Evolutionary conservation across 140 eudicot species (phyloP), one percentile per base, ranked within the genome.

Genomic region (Cichorium intybus): DNA sequence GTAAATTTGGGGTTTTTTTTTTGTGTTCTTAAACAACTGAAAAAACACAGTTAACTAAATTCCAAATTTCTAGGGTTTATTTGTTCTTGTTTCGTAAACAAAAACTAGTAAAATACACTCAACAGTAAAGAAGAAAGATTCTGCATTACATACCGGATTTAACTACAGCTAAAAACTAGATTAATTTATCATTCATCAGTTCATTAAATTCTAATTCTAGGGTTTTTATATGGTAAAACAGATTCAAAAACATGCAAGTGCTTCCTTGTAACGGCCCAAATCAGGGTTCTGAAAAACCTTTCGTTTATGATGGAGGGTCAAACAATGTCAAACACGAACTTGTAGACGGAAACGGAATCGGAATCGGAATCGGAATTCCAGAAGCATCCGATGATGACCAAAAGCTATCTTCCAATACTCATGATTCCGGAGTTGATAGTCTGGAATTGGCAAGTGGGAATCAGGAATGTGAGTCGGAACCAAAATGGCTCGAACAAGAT

Each of bases 401-500:
- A 85, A 50, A 80, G 77, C 24, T 72, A 64, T 54, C 70, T 51
- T 53, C 65, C 56, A 75, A 75, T 63, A 75, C 79, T 35, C 86
- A 62, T 60, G 90, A 80, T 69, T 88, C 90, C 8, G 95, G 72
- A 74, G 82, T 81, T 55, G 85, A 88, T 28, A 82, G 81, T 71
- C 63, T 75, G 48, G 85, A 73, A 28, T 73, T 82, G 68, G 84
- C 86, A 31, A 39, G 59, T 69, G 60, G 69, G 62, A 76, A 68
- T 68, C 83, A 82, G 66, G 92, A 90, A 66, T 72, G 72, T 7
- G 79, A 72, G 63, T 74, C 75, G 4, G 85, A 74, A 66, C 65
- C 78, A 10, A 76, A 77, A 69, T 80, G 89, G 82, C 74, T 84
- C 17, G 96, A 82, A 66, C 81, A 67, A 53, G 96, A 85, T 68